Evolutionary conservation across 495 filamentous ascomycete genomes (phyloP).

Genomic region (Aspergillus saccharolyticus): DNA sequence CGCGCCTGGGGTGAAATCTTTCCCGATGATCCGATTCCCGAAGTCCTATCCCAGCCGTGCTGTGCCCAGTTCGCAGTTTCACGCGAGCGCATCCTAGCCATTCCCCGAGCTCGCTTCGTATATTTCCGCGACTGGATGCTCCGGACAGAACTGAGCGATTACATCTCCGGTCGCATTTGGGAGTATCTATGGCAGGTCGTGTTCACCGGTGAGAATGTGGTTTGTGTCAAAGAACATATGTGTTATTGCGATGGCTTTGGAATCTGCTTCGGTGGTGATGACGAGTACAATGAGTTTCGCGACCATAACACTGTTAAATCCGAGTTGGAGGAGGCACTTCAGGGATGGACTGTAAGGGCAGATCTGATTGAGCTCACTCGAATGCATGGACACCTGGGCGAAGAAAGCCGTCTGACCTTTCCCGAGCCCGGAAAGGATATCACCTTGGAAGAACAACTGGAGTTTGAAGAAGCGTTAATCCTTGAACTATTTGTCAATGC

Average conservation of each 20-base stretch:
- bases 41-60: conserved; percentile 51
- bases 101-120: conserved; percentile 56
- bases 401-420: conserved; percentile 26
- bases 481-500: conserved; percentile 36
- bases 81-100: conserved; percentile 49
- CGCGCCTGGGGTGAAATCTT: conserved; percentile 53
- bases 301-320: conserved; percentile 34
- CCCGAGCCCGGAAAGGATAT: conserved; percentile 35
- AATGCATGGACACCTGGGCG: conserved; percentile 24
- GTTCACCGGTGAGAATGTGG: conserved; percentile 53
- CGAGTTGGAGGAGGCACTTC: conserved; percentile 43
- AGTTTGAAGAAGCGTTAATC: conserved; percentile 32
- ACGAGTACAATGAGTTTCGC: conserved; percentile 46
- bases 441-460: conserved; percentile 22
- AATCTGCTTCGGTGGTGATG: conserved; percentile 64
- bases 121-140: conserved; percentile 67
- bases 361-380: conserved; percentile 33
- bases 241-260: conserved; percentile 79
- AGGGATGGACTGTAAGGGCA: conserved; percentile 40
- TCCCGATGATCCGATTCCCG: conserved; percentile 47
- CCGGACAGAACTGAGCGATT: conserved; percentile 56
- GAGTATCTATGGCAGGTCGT: conserved; percentile 73
- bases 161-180: conserved; percentile 65
- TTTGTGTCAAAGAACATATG: conserved; percentile 60
- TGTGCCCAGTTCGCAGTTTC: conserved; percentile 68